phyloP scores from a whole-genome alignment of 208 protist genomes.

The Trypanosoma melophagium region DNA sequence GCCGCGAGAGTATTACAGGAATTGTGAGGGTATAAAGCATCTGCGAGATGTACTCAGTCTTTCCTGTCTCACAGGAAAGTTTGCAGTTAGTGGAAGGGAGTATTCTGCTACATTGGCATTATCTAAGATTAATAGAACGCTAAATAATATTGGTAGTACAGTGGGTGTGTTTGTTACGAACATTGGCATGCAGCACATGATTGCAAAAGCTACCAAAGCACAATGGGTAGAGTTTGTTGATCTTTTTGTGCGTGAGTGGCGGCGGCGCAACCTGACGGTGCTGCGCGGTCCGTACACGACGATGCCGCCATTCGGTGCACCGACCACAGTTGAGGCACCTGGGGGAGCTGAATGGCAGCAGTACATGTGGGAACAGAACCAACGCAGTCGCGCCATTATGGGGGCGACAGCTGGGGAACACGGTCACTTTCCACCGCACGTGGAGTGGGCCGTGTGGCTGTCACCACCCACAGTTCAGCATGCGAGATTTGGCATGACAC shows the following conservation, averaged over 20 bases:
- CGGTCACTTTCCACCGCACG: background rate
- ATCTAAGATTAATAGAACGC: too few relatives aligned
- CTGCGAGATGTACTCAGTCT: too few relatives aligned
- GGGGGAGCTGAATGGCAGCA: constrained; percentile 3
- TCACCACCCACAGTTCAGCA: constrained; percentile 27
- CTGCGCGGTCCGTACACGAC: constrained; percentile 10
- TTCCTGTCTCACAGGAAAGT: background rate
- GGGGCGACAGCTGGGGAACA: background rate
- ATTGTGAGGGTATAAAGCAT: background rate
- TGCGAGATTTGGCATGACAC: constrained; percentile 8
- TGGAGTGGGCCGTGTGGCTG: constrained; percentile 29
- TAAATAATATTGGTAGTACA: background rate
- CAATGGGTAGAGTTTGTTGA: constrained; percentile 17
- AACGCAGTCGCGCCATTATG: constrained; percentile 1
- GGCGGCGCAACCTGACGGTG: background rate
- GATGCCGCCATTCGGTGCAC: background rate
- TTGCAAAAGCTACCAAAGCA: background rate
- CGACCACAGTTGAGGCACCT: background rate
- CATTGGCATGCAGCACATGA: constrained; percentile 11
- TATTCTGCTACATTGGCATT: too few relatives aligned
- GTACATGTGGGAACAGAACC: constrained; percentile 22
- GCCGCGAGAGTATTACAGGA: background rate
- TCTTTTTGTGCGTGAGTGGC: constrained; percentile 12
- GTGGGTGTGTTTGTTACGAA: constrained; percentile 24
- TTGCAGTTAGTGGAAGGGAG: background rate